A percentile compares a stretch with the other conserved stretches of the same genome.
Evolutionary conservation across 805 yeast genomes (phyloP).

Genomic region (Metschnikowia borealis): DNA sequence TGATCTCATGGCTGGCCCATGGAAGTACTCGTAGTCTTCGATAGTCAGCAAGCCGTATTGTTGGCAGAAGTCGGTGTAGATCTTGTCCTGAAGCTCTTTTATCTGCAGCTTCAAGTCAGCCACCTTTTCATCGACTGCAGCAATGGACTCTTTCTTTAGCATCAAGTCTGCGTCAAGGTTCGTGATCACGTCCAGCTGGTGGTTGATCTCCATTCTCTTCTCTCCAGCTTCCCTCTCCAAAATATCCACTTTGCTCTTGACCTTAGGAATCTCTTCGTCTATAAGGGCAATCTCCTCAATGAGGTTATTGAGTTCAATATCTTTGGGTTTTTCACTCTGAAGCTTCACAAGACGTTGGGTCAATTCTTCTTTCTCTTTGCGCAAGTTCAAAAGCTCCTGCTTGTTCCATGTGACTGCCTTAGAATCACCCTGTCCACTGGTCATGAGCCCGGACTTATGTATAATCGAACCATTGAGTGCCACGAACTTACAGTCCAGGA

Average conservation of each 20-base stretch:
- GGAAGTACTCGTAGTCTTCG: slow-evolving; percentile 65
- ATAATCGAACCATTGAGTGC: slow-evolving; percentile 82
- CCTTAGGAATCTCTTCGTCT: slow-evolving; percentile 38
- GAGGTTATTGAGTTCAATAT: slow-evolving; percentile 51
- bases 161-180: slow-evolving; percentile 15
- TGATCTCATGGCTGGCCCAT: slow-evolving; percentile 54
- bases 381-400: slow-evolving; percentile 54
- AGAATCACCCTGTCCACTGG: slow-evolving; percentile 68
- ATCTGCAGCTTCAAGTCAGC: slow-evolving; percentile 16
- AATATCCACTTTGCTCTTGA: slow-evolving; percentile 44
- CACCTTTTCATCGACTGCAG: slow-evolving; percentile 21
- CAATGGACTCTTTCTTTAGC: slow-evolving; percentile 5
- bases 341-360: slow-evolving; percentile 48
- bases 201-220: slow-evolving; percentile 43
- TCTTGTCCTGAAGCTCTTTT: slow-evolving; percentile 17
- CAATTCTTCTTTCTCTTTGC: slow-evolving; percentile 46
- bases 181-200: slow-evolving; percentile 15
- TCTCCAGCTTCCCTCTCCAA: slow-evolving; percentile 44
- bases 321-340: slow-evolving; percentile 49
- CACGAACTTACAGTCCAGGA: slow-evolving; percentile 60
- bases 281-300: slow-evolving; percentile 50
- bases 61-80: slow-evolving; percentile 54
- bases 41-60: slow-evolving; percentile 52
- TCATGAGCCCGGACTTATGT: slow-evolving; percentile 83
- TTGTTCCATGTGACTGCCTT: slow-evolving; percentile 68